A percentile compares a stretch with the other conserved stretches of the same genome.
Evolutionary conservation across 495 filamentous ascomycete genomes (phyloP).

Genomic region (Trichoderma reesei): DNA sequence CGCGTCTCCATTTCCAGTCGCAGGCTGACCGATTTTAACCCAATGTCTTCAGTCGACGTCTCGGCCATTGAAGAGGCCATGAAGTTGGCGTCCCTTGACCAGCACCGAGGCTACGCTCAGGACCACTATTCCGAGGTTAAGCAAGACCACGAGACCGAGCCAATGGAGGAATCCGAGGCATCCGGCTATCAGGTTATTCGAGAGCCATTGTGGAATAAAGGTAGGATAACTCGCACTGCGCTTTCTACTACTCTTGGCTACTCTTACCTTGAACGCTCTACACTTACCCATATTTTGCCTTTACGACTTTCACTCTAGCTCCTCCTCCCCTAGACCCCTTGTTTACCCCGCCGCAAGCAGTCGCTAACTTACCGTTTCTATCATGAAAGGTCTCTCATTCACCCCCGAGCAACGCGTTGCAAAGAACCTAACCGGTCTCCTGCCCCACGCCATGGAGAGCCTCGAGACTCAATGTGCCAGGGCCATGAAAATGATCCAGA

Average conservation of each 20-base stretch:
- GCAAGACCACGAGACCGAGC: slow-evolving; percentile 40
- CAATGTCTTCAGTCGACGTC: slow-evolving; percentile 43
- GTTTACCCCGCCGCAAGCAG: neutral
- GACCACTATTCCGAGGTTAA: slow-evolving; percentile 41
- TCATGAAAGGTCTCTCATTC: slow-evolving; percentile 41
- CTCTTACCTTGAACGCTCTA: slow-evolving; percentile 9
- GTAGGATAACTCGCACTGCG: slow-evolving; percentile 21
- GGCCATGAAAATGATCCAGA: slow-evolving; percentile 56
- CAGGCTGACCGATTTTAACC: slow-evolving; percentile 41
- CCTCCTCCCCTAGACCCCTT: neutral
- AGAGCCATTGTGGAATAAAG: slow-evolving; percentile 51
- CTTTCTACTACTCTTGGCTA: slow-evolving; percentile 12
- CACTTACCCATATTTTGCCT: neutral
- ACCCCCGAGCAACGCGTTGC: slow-evolving; percentile 43
- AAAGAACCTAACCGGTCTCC: slow-evolving; percentile 49
- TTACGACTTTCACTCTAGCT: slow-evolving; percentile 14
- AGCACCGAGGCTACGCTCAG: slow-evolving; percentile 41
- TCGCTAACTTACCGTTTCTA: slow-evolving; percentile 6
- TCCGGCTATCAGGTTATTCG: slow-evolving; percentile 46
- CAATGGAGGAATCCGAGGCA: slow-evolving; percentile 36
- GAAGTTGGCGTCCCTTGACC: slow-evolving; percentile 44
- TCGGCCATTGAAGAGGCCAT: slow-evolving; percentile 43
- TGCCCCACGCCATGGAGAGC: slow-evolving; percentile 48
- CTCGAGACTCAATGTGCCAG: slow-evolving; percentile 42
- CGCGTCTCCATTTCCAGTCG: slow-evolving; percentile 41